Conservation (phyloP, 2,329 filamentous ascomycete species). For the Talaromyces sp. region DNA sequence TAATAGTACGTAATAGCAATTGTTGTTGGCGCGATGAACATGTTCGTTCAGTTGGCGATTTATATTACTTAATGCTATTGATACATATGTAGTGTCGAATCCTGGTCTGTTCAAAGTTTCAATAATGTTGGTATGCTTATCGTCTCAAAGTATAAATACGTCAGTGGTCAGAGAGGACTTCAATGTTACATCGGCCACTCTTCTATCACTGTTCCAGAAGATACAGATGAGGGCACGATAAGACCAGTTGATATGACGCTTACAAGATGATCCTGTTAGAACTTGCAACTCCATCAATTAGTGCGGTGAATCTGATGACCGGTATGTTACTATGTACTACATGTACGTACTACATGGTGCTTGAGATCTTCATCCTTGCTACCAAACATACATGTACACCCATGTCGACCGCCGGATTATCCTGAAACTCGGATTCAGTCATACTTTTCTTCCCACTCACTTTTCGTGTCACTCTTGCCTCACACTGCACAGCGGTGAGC, state of each 20-base stretch:
- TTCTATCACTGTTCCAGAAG: slow-evolving; percentile 10
- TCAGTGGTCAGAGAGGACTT: not conserved
- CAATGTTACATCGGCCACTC: not conserved
- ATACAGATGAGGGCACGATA: not conserved
- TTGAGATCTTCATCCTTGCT: no score
- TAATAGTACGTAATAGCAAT: no score
- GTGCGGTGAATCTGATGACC: no score
- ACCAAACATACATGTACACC: no score
- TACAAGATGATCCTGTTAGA: not conserved
- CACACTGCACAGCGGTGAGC: no score
- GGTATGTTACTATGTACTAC: no score
- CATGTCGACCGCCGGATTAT: no score
- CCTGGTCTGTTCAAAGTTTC: not conserved
- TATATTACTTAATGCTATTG: not conserved
- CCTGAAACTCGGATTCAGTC: not conserved
- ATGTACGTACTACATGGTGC: no score
- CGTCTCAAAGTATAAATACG: not conserved
- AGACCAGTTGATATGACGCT: not conserved
- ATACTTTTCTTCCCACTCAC: not conserved
- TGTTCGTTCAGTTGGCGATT: not conserved
- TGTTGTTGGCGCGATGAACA: not conserved
- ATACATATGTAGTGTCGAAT: no score
- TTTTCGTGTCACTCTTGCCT: not conserved
- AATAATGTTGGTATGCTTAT: not conserved
- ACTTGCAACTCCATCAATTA: not conserved